A percentile compares a stretch with the other conserved stretches of the same genome.
phyloP scores from a whole-genome alignment of 805 yeast species.

The Metschnikowia henanensis region DNA sequence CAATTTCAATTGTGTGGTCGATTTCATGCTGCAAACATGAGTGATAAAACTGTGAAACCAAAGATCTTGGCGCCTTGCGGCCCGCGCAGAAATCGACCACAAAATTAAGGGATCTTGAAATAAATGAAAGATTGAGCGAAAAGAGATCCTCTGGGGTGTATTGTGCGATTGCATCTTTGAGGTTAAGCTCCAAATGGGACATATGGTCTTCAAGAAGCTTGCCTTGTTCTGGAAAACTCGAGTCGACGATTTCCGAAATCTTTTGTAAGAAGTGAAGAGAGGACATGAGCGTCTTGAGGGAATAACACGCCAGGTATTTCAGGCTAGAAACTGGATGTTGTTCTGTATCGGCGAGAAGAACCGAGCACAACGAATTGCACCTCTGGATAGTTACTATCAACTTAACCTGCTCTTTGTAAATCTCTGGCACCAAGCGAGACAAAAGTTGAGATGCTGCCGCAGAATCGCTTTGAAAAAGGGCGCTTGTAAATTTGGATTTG shows the following conservation, averaged over 20 bases:
- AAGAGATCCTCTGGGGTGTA: slow-evolving; percentile 3
- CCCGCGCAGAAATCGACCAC: background rate
- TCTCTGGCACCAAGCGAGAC: slow-evolving; percentile 5
- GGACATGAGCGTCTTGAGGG: background rate
- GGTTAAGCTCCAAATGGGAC: background rate
- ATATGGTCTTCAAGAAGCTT: background rate
- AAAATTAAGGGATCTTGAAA: background rate
- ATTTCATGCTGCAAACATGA: background rate
- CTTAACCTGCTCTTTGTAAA: slow-evolving; percentile 2
- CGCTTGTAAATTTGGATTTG: background rate
- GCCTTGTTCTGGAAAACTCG: background rate
- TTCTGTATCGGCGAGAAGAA: background rate
- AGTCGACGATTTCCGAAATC: slow-evolving; percentile 1
- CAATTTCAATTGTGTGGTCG: background rate
- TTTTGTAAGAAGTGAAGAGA: background rate
- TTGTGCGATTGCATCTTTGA: background rate
- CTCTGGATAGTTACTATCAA: background rate
- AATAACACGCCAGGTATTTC: background rate
- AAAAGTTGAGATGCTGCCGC: background rate
- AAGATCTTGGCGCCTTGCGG: background rate
- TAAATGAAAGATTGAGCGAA: slow-evolving; percentile 6
- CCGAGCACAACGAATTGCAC: slow-evolving; percentile 2
- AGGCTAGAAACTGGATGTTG: background rate
- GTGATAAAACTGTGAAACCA: background rate
- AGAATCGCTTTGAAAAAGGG: background rate